Base-by-base conservation (phyloP, 805 yeast species). In the Monosporozyma aerobia region DNA sequence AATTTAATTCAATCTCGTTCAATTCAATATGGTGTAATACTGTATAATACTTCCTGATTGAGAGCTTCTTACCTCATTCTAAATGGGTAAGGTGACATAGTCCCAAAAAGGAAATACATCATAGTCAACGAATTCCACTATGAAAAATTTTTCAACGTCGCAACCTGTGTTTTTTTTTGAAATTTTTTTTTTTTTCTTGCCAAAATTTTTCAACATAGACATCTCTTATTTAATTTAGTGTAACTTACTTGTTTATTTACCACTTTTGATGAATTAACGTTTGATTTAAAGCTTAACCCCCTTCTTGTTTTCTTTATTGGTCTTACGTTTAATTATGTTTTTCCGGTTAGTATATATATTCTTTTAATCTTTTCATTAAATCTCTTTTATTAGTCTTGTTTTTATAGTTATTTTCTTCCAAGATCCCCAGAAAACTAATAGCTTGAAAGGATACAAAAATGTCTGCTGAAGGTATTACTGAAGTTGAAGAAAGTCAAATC, bases 401-500 rank as follows among this genome's bases (percentile, higher is more conserved):
- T 37, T 39, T 10, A n/a, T n/a, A 27, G 4, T 19, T 25, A 19
- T 46, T 16, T 29, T 10, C 19, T 14, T 49, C 6, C 11, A 32
- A 47, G 41, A 19, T 50, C 44, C 27, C 16, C 45, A 46, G 49
- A 30, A 27, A 27, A 51, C 23, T 45, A 19, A 39, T 14, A 40
- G 45, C 23, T 23, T 19, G 14, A 39, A 23, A 14, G 48, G 47
- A 52, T 32, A 35, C 16, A 30, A 40, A 55, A 32, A 64, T 63
- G 67, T 63, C 68, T 57, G 51, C 51, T 44, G 87, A 83, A 76
- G 87, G 86, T 68, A 82, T 82, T 68, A 77, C 82, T 59, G 94
- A 87, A 73, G 80, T 87, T 71, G 95, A 86, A 74, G 75, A 89
- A 70, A 81, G 81, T 72, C 80, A 81, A 71, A 90, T 92, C 71